These are phyloP conservation scores for Bretschneidera sinensis DNA, from an alignment of 345 rosid genomes.

Conservation along the genomic window DNA sequence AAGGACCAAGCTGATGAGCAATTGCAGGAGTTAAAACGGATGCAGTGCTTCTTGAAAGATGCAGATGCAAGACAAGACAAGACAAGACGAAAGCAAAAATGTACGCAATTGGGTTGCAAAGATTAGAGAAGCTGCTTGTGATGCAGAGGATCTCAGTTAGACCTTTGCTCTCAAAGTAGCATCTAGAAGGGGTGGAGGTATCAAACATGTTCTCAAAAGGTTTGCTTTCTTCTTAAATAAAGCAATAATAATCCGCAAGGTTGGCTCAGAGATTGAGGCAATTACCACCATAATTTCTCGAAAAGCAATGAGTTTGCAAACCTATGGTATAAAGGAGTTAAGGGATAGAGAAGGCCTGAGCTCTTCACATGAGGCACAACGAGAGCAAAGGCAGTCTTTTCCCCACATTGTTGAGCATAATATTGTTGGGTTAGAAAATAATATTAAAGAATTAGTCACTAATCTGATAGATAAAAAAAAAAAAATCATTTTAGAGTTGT, in stretches of 20 bases:
- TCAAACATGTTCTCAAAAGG: background rate
- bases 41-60: conserved; percentile 33
- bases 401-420: conserved; percentile 17
- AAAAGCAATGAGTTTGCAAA: conserved; percentile 19
- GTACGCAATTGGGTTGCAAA: conserved; percentile 27
- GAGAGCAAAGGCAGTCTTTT: conserved; percentile 12
- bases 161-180: conserved; percentile 15
- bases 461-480: conserved; percentile 12
- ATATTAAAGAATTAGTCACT: conserved; percentile 13
- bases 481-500: conserved; percentile 2
- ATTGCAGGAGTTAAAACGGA: conserved; percentile 20
- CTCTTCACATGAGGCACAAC: conserved; percentile 1
- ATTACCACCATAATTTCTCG: conserved; percentile 19
- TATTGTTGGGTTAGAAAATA: conserved; percentile 34
- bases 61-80: conserved; percentile 36
- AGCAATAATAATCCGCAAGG: conserved; percentile 10
- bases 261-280: conserved; percentile 19
- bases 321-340: conserved; percentile 23
- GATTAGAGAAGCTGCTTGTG: conserved; percentile 21
- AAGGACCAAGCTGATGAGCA: conserved; percentile 12
- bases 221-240: background rate
- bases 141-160: conserved; percentile 24
- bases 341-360: background rate
- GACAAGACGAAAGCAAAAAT: conserved; percentile 19
- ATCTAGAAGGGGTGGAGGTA: background rate